Base-by-base conservation (phyloP, 2,329 filamentous ascomycete species). In the Arthroderma uncinatum region DNA sequence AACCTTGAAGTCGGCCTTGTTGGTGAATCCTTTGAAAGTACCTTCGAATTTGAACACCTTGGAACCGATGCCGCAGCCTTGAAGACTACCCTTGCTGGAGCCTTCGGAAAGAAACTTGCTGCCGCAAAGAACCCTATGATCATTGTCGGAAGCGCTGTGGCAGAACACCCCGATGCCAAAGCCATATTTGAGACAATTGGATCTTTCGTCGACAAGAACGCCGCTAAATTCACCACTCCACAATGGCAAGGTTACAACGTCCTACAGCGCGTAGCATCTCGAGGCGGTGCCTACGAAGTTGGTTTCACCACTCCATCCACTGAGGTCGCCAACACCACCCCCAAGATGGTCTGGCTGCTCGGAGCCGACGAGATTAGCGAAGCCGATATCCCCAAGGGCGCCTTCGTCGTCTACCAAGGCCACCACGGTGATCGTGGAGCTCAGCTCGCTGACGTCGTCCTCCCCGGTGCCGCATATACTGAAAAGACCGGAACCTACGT, bases 181-280 rank as follows among this genome's bases (percentile, higher is more conserved):
- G 85, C 89, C 58, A 90, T 94, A 71, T 97, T 92, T 71, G 92
- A 97, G 79, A 84, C 85, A 44, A 82, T 98, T 58, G 92, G 92
- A 64, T 73, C 80, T 61, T 98, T 97, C 68, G 87, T 95, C 39
- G 91, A 96, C 69, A 96, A 95, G 82, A 86, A 96, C 74, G 84
- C 89, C 62, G 78, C 82, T 65, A 95, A 85, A 77, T 96, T 98
- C 79, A 77, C 82, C 68, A 95, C 88, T 4, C 77, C 83, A 16
- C 90, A 95, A 72, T 97, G 94, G 90, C 93, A 95, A 71, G 93
- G 92, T 60, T 98, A 92, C 81, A 98, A 96, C 71, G 84, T 98
- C 60, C 84, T 98, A 55, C 93, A 98, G 76, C 85, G 92, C 63
- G 87, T 89, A 61, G 93, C 93, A 59, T 96, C 93, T 61, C 86